A percentile compares a stretch with the other conserved stretches of the same genome.
phyloP scores from a whole-genome alignment of 179 eudicot genomes.

The Dionaea muscipula region DNA sequence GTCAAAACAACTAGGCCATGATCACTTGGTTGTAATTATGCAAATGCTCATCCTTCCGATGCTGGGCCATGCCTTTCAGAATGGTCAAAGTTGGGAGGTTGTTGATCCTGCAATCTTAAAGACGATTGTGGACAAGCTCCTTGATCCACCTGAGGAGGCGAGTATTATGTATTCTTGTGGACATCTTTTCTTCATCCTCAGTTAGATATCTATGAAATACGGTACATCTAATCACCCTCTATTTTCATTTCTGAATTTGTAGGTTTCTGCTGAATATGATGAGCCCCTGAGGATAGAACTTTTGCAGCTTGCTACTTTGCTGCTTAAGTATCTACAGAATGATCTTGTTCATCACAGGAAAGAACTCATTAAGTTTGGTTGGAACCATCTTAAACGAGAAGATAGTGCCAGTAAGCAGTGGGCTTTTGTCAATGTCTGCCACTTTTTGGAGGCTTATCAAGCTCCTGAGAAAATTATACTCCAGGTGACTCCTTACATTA shows the following conservation, averaged over 20 bases:
- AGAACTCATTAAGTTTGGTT: constrained; percentile 97
- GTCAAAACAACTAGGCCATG: constrained; percentile 70
- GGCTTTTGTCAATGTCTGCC: constrained; percentile 99
- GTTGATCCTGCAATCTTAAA: constrained; percentile 71
- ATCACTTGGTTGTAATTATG: constrained; percentile 85
- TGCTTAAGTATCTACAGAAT: constrained; percentile 85
- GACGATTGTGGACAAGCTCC: constrained; percentile 87
- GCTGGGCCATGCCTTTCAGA: constrained; percentile 95
- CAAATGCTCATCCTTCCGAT: constrained; percentile 99
- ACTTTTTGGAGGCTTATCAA: constrained; percentile 97
- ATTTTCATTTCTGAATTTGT: background rate
- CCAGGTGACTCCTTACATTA: constrained; percentile 41
- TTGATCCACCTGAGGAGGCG: constrained; percentile 99
- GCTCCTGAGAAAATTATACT: constrained; percentile 99
- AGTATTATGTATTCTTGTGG: background rate
- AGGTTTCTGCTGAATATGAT: constrained; percentile 97
- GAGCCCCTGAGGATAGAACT: constrained; percentile 97
- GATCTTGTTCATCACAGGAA: constrained; percentile 95
- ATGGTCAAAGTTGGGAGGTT: constrained; percentile 96
- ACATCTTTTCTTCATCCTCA: background rate
- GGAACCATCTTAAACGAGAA: constrained; percentile 99
- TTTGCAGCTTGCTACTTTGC: constrained; percentile 90
- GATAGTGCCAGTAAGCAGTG: constrained; percentile 99
- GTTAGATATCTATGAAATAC: background rate
- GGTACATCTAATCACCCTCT: background rate